Evolutionary conservation across 495 filamentous ascomycete genomes (phyloP).

Genomic region (Aspergillus asperescens): DNA sequence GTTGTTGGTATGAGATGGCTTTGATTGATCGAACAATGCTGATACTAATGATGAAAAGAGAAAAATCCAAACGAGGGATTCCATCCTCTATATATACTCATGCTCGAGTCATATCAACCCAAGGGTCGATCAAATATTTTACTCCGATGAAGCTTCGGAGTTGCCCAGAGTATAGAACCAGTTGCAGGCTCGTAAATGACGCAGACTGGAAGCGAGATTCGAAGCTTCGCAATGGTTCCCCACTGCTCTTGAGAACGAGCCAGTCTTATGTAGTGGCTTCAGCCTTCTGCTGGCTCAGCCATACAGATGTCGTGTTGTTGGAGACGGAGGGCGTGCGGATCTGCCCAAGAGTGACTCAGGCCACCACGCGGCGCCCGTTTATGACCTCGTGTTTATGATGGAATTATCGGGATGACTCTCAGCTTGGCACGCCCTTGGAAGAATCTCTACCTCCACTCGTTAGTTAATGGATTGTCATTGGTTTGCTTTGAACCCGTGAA

Average conservation of each 20-base stretch:
- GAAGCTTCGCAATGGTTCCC: constrained; percentile 8
- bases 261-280: not conserved
- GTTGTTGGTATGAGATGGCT: not conserved
- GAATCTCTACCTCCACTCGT: not conserved
- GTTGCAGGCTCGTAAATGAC: not conserved
- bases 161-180: not conserved
- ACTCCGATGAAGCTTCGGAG: constrained; percentile 7
- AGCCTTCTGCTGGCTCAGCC: not conserved
- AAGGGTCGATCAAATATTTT: not conserved
- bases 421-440: not conserved
- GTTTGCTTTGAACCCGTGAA: not conserved
- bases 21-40: not conserved
- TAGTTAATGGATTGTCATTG: not conserved
- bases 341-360: constrained; percentile 9
- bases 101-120: constrained; percentile 2
- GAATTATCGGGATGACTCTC: not conserved
- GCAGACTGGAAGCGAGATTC: not conserved
- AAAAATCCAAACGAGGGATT: not conserved
- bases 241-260: not conserved
- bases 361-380: not conserved
- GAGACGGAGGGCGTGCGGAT: constrained; percentile 4
- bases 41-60: not conserved
- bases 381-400: not conserved
- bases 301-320: not conserved
- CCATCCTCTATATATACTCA: constrained; percentile 8